Evolutionary conservation across 2,329 filamentous ascomycete genomes (phyloP).

Genomic region (Didymella pomorum): DNA sequence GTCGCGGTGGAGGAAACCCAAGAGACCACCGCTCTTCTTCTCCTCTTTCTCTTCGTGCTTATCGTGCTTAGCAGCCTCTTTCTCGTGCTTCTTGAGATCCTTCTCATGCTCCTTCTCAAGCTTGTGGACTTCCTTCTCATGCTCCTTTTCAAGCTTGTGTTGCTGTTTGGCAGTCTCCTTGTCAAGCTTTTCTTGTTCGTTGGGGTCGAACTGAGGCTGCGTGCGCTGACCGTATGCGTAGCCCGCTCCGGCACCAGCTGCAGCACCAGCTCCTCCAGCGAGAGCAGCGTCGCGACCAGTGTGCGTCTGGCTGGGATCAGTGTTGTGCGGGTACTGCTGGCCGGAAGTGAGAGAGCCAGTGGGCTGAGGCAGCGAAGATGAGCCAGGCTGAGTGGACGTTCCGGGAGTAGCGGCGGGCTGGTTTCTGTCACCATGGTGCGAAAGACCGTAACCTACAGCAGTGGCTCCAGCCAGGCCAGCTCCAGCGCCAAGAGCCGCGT

Average conservation of each 20-base stretch:
- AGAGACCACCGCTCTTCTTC: constrained; percentile 50
- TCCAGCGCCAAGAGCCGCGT: constrained; percentile 34
- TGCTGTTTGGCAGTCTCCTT: constrained; percentile 27
- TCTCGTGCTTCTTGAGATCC: constrained; percentile 27
- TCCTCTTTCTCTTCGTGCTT: constrained; percentile 33
- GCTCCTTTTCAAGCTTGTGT: constrained; percentile 28
- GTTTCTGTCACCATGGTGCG: constrained; percentile 9
- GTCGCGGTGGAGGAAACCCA: constrained; percentile 54
- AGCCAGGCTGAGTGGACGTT: constrained; percentile 12
- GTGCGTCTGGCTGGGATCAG: constrained; percentile 6
- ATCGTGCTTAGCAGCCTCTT: constrained; percentile 28
- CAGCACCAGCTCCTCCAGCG: constrained; percentile 24
- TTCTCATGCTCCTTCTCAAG: constrained; percentile 29
- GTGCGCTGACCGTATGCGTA: constrained; percentile 41
- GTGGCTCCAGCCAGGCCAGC: constrained; percentile 22
- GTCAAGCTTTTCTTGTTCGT: constrained; percentile 29
- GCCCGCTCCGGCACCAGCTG: constrained; percentile 34
- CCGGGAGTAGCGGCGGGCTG: constrained; percentile 1
- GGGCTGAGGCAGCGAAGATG: constrained; percentile 12
- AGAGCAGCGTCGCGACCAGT: constrained; percentile 17
- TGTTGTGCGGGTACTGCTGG: constrained; percentile 15
- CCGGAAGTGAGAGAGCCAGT: constrained; percentile 7
- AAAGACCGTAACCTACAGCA: constrained; percentile 14
- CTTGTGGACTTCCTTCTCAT: constrained; percentile 32
- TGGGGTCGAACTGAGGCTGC: constrained; percentile 18